These are phyloP conservation scores for Beta vulgaris DNA, from an alignment of 148 eudicot species.

Conservation along the genomic window DNA sequence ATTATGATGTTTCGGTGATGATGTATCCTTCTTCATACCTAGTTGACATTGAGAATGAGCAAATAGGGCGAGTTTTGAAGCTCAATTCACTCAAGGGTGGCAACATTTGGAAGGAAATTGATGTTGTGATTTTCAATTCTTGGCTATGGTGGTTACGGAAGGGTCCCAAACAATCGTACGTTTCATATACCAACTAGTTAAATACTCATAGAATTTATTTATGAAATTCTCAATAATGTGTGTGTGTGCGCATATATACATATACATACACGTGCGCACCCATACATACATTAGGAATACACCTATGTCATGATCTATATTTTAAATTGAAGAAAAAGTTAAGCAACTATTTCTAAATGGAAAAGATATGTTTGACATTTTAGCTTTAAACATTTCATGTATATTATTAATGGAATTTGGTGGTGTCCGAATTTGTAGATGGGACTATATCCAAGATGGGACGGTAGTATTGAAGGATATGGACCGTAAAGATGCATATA, in stretches of 20 bases:
- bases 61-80: constrained; percentile 29
- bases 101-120: constrained; percentile 32
- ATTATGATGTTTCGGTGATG: constrained; percentile 26
- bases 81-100: constrained; percentile 33
- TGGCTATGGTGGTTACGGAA: constrained; percentile 42
- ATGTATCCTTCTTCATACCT: constrained; percentile 25
- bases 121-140: constrained; percentile 39
- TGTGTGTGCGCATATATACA: too few relatives aligned
- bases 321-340: too few relatives aligned
- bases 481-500: constrained; percentile 55
- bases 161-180: constrained; percentile 33
- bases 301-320: too few relatives aligned
- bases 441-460: constrained; percentile 53
- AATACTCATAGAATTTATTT: too few relatives aligned
- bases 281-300: too few relatives aligned
- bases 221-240: too few relatives aligned
- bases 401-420: neutral
- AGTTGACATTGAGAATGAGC: constrained; percentile 31
- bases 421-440: constrained; percentile 21
- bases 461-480: constrained; percentile 35
- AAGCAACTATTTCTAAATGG: too few relatives aligned
- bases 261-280: too few relatives aligned
- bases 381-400: neutral
- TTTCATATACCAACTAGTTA: neutral
- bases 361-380: neutral